These are phyloP conservation scores for Clarkia xantiana DNA, from an alignment of 345 rosid genomes.

Conservation along the genomic window DNA sequence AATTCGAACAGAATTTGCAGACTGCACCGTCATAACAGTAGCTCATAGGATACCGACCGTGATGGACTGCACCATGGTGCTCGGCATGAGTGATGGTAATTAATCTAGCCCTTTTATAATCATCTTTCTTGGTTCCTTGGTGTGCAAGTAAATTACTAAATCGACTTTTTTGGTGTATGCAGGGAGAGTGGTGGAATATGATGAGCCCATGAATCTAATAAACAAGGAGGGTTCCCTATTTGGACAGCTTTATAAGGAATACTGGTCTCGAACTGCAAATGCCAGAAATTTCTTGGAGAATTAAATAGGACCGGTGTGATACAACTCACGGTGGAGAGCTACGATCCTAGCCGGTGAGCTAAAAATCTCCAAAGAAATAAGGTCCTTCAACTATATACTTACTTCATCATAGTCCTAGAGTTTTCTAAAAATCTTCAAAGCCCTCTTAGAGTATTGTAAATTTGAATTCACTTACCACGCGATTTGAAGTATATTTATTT, in stretches of 20 bases:
- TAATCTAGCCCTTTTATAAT: background rate
- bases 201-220: constrained; percentile 11
- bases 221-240: constrained; percentile 12
- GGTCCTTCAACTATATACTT: no score
- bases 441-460: no score
- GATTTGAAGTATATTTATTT: no score
- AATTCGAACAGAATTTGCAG: constrained; percentile 33
- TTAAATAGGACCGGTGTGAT: no score
- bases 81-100: constrained; percentile 32
- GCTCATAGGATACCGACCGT: constrained; percentile 59
- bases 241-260: constrained; percentile 18
- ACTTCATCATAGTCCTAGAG: no score
- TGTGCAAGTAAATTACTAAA: no score
- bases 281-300: constrained; percentile 1
- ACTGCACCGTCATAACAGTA: constrained; percentile 43
- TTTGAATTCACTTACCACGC: no score
- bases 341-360: no score
- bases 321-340: no score
- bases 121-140: no score
- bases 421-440: no score
- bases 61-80: constrained; percentile 49
- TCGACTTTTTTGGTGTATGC: background rate
- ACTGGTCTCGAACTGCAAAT: constrained; percentile 14
- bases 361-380: no score
- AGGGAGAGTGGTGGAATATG: constrained; percentile 13